Evolutionary conservation across 163 green algal genomes (phyloP).

Genomic region (Scenedesmus sp.): DNA sequence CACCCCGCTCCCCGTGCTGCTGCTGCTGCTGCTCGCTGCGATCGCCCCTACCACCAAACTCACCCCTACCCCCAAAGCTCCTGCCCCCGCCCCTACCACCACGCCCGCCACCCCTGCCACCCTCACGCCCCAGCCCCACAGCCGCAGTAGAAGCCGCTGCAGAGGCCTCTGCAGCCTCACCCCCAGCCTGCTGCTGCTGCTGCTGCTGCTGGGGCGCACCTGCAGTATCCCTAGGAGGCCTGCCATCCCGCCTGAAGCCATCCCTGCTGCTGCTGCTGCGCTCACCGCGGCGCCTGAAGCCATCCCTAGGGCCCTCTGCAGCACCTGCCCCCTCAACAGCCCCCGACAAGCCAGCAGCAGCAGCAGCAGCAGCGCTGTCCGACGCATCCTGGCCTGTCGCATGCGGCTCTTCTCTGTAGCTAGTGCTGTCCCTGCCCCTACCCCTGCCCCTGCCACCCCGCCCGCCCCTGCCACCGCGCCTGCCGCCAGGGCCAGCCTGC

Average conservation of each 20-base stretch:
- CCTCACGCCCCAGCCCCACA: not conserved
- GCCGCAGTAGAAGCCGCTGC: not conserved
- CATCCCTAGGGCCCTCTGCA: not conserved
- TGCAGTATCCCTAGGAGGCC: not conserved
- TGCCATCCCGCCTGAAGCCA: not conserved
- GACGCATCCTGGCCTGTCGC: not conserved
- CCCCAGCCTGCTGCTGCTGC: not conserved
- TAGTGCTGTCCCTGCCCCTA: conserved; percentile 7
- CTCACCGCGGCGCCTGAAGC: not conserved
- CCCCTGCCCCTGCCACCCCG: not conserved
- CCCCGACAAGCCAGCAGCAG: not conserved
- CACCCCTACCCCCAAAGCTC: not conserved
- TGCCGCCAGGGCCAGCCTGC: not conserved
- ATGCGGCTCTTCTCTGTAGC: conserved; percentile 6
- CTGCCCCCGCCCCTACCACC: not conserved
- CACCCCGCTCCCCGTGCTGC: not conserved
- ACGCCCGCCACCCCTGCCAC: not conserved
- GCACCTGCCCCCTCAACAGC: not conserved
- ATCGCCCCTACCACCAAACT: not conserved
- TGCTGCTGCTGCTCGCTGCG: conserved; percentile 25
- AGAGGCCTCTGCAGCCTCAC: not conserved
- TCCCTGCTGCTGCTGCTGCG: not conserved
- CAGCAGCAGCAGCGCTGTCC: conserved; percentile 11
- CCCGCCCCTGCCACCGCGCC: not conserved
- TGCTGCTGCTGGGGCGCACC: not conserved